Evolutionary conservation across 306 rosid genomes (phyloP), one percentile per base, ranked within the genome.

Genomic region (Rubus parviflorus): DNA sequence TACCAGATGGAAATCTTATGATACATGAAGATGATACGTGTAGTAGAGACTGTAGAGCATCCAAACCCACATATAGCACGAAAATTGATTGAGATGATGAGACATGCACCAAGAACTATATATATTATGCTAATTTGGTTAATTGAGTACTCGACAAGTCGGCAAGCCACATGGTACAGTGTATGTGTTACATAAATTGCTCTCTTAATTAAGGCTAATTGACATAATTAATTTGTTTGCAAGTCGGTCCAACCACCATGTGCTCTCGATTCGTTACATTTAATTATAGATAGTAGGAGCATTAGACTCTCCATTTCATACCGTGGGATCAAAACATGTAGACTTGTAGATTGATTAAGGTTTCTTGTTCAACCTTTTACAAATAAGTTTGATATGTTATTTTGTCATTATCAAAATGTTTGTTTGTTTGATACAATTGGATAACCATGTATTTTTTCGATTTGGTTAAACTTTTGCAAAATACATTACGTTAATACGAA

Each of bases 21-120:
- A 30, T 30, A 30, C 30, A 25, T 25, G 30, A 25, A 1, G 30
- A 25, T 43, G 10, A 43, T 43, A 10, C 10, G 47, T 43, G 10
- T 43, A 43, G 47, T 43, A 43, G n/a, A n/a, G n/a, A n/a, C n/a
- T n/a, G n/a, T n/a, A n/a, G 8, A 9, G 47, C 47, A 43, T 43
- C 47, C 6, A 43, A 3, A 9, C 47, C 47, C 8, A 4, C 47
- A 25, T 25, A 25, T 25, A 25, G 30, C 30, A 25, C 30, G 30
- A 25, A 25, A 25, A 25, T 25, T 25, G 52, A 77, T 4, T 68
- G 46, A 38, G 75, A 43, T 57, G 81, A 73, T 68, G 68, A 65
- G 81, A 77, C 75, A 30, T 58, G 57, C 67, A 77, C 81, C 60
- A 58, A 77, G 48, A 16, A 22, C 72, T n/a, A 41, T 43, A 43